phyloP scores from a whole-genome alignment of 2,329 filamentous ascomycete genomes.

The Cercospora brassicicola region DNA sequence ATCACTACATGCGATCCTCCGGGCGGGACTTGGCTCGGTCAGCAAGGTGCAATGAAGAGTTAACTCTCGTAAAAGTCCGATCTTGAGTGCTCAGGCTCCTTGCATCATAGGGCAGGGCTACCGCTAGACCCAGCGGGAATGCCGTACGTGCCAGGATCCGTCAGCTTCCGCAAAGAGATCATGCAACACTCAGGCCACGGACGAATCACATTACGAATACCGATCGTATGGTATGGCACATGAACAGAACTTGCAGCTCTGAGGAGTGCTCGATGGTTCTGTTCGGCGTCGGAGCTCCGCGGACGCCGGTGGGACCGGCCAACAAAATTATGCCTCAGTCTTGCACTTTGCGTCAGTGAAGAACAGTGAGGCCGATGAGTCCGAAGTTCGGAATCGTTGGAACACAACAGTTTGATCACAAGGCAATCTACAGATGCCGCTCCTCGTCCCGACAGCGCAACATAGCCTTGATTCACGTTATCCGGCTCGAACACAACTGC shows the following conservation, averaged over 20 bases:
- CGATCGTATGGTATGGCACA: constrained; percentile 12
- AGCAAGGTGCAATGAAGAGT: background rate
- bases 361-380: background rate
- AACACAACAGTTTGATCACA: background rate
- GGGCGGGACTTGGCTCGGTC: background rate
- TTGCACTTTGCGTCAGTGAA: constrained; percentile 2
- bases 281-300: constrained; percentile 1
- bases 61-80: background rate
- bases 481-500: background rate
- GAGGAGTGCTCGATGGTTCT: background rate
- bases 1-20: background rate
- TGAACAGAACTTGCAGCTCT: constrained; percentile 3
- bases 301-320: background rate
- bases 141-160: constrained; percentile 2
- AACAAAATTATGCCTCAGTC: background rate
- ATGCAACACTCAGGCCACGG: constrained; percentile 1
- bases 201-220: background rate
- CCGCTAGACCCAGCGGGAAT: background rate
- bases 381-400: background rate
- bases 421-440: background rate
- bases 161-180: constrained; percentile 13
- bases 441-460: background rate
- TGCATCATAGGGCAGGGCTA: background rate
- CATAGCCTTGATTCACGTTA: background rate
- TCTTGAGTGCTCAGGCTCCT: constrained; percentile 1